These are phyloP conservation scores for Aureobasidium sp. DNA, from an alignment of 2,329 filamentous ascomycete genomes.

Conservation along the genomic window DNA sequence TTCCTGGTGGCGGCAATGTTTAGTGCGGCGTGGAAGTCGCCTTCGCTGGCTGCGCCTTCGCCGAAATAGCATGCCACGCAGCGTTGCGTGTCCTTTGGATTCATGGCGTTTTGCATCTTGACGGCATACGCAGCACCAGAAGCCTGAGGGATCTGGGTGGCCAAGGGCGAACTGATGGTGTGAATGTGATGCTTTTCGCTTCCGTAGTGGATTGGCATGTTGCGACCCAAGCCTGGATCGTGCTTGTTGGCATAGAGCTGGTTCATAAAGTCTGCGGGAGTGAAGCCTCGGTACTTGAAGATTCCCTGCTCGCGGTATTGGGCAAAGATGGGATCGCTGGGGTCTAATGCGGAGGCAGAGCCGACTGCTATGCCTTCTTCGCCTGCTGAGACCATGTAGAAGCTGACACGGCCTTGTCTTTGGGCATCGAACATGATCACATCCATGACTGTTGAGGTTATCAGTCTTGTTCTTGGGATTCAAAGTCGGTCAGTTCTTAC, in stretches of 20 bases:
- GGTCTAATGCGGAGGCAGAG: conserved; percentile 73
- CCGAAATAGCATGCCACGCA: conserved; percentile 83
- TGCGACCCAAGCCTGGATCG: conserved; percentile 74
- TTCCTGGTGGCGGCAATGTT: conserved; percentile 85
- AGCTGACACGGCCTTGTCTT: conserved; percentile 84
- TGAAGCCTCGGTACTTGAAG: conserved; percentile 83
- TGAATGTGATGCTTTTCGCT: conserved; percentile 78
- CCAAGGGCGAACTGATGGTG: conserved; percentile 77
- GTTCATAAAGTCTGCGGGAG: conserved; percentile 83
- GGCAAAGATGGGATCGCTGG: conserved; percentile 83
- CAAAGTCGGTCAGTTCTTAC: background rate
- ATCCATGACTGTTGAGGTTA: conserved; percentile 66
- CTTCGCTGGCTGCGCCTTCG: conserved; percentile 83
- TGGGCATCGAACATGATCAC: conserved; percentile 97
- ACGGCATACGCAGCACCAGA: conserved; percentile 81
- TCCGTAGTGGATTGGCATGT: conserved; percentile 97
- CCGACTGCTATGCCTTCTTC: conserved; percentile 93
- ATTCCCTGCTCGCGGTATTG: conserved; percentile 94
- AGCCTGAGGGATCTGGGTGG: conserved; percentile 84
- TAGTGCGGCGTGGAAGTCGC: conserved; percentile 84
- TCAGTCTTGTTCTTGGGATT: background rate
- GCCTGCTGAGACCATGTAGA: conserved; percentile 93
- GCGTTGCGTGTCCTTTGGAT: conserved; percentile 59
- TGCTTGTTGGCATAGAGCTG: conserved; percentile 85
- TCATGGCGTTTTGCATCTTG: conserved; percentile 69